Evolutionary conservation across 2,329 filamentous ascomycete genomes (phyloP), one percentile per base, ranked within the genome.

Genomic region (Epichloe sibirici): DNA sequence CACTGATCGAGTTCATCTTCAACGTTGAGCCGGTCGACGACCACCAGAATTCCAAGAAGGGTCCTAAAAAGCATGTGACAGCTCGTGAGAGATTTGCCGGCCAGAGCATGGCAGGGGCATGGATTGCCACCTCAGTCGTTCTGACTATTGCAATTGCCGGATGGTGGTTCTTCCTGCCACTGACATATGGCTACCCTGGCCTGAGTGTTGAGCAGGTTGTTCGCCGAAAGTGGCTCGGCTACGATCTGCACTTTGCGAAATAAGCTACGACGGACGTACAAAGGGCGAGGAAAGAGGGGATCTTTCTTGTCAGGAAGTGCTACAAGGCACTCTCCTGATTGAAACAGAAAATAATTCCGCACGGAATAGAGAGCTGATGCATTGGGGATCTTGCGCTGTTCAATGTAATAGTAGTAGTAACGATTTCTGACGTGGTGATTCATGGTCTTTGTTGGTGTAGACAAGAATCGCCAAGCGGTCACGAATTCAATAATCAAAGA

Each of bases 221-320:
- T 57, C 79, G 84, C 57, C 83, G 93, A 69, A 96, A 96, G 76
- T 97, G 91, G 91, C 77, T 98, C 59, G 87, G 88, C 58, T 98
- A 97, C 67, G 93, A 98, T 68, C 77, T 98, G 66, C 93, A 98
- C 74, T 98, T 98, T 74, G 93, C 93, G 55, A 98, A 98, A 81
- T 98, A 86, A 73, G 56, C 17, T 28, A 42, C 39, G 31, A 48
- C 5, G 31, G 31, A 48, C 5, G 31, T 35, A 42, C 38, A 12
- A 23, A 8, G 13, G 11, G 8, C 21, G 6, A n/a, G 6, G 31
- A 9, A 37, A 51, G 7, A 39, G 8, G 8, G 9, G 3, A 31
- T 31, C 31, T 31, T 31, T 2, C 9, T 1, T 9, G 31, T 4
- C 31, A 31, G 31, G 31, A 11, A 31, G 31, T 31, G 31, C 31